These are phyloP conservation scores for Fraxinus paxiana DNA, from an alignment of 305 asterid genomes.

Conservation along the genomic window DNA sequence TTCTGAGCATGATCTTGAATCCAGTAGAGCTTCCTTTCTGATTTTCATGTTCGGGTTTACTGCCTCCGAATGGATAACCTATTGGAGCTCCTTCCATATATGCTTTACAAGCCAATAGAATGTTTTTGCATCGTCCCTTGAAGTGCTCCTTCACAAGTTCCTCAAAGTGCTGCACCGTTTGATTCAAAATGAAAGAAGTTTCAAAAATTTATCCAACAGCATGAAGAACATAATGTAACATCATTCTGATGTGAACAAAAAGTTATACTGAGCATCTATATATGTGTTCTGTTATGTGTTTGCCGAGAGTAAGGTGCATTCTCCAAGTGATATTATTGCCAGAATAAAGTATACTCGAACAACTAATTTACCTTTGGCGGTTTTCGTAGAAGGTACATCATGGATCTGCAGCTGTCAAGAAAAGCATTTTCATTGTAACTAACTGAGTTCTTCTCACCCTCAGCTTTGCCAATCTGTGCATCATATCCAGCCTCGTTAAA, in stretches of 20 bases:
- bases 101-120: slow-evolving; percentile 62
- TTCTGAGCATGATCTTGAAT: slow-evolving; percentile 82
- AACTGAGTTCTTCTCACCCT: slow-evolving; percentile 80
- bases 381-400: slow-evolving; percentile 67
- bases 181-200: neutral
- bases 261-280: neutral
- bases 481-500: slow-evolving; percentile 95
- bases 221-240: neutral
- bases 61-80: slow-evolving; percentile 44
- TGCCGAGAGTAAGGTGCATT: neutral
- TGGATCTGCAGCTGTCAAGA: slow-evolving; percentile 79
- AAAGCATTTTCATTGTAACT: slow-evolving; percentile 86
- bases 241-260: neutral
- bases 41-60: slow-evolving; percentile 32
- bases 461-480: slow-evolving; percentile 69
- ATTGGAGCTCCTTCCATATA: slow-evolving; percentile 76
- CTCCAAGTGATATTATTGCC: neutral
- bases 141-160: slow-evolving; percentile 77
- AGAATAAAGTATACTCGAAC: neutral
- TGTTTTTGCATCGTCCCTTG: slow-evolving; percentile 41
- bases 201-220: neutral
- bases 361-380: slow-evolving; percentile 65
- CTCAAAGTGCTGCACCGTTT: slow-evolving; percentile 76
- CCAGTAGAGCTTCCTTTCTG: slow-evolving; percentile 72
- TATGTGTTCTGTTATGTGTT: neutral